A percentile compares a stretch with the other conserved stretches of the same genome.
Evolutionary conservation across 2,329 filamentous ascomycete genomes (phyloP).

Genomic region (Fusarium lyarnte): DNA sequence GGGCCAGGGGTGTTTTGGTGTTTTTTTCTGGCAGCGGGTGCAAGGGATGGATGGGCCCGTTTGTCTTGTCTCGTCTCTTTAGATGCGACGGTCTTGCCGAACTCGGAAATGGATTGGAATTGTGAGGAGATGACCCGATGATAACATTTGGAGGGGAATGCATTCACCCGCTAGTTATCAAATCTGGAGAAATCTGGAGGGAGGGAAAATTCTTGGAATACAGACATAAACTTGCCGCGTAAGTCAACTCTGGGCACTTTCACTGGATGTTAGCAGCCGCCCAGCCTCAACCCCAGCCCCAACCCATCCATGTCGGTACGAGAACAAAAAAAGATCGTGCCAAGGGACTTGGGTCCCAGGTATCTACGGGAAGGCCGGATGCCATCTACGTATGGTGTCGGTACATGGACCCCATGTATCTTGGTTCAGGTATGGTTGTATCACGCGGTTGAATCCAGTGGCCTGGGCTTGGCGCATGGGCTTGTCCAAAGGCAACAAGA

Average conservation of each 20-base stretch:
- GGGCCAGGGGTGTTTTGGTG: not conserved
- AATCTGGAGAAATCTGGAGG: not conserved
- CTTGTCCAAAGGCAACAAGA: conserved; percentile 5
- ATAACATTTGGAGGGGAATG: not conserved
- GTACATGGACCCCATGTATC: conserved; percentile 8
- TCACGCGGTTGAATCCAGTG: conserved; percentile 22
- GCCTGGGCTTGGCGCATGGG: conserved; percentile 21
- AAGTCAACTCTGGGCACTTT: conserved; percentile 11
- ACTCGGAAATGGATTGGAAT: conserved; percentile 6
- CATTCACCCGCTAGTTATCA: not conserved
- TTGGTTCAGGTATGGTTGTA: not conserved
- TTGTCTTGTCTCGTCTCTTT: not conserved
- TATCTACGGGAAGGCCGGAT: conserved; percentile 7
- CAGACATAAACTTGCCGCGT: conserved; percentile 12
- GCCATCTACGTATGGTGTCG: not conserved
- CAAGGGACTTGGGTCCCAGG: conserved; percentile 1
- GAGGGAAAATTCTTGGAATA: conserved; percentile 11
- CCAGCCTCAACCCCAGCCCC: conserved; percentile 1
- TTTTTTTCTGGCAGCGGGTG: not conserved
- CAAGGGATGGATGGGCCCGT: not conserved
- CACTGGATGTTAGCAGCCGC: conserved; percentile 20
- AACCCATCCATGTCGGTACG: conserved; percentile 5
- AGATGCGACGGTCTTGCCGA: not conserved
- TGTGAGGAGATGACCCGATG: conserved; percentile 20
- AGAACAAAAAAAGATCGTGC: conserved; percentile 6